Base-by-base conservation (phyloP, 805 yeast species). In the Clavispora phyllophila region DNA sequence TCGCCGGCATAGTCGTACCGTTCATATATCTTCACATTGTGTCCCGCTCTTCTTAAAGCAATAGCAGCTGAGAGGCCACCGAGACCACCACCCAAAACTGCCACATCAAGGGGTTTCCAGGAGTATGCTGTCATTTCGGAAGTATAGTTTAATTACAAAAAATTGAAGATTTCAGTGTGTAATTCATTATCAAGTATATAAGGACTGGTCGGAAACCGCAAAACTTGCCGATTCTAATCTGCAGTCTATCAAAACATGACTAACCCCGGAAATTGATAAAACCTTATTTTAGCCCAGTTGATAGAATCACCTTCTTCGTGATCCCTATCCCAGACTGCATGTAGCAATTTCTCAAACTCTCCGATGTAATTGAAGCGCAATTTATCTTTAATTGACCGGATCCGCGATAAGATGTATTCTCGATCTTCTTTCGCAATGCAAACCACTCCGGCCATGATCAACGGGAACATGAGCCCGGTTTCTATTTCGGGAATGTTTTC, bases 231-330 rank as follows among this genome's bases (percentile, higher is more conserved):
- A 23, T 32, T 7, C 4, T 18, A 6, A 10, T 32, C 4, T 32
- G 35, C 35, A 32, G 20, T 9, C 38, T 15, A 25, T 49, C 46
- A 60, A 44, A 61, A 59, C 62, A 59, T 57, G 9, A 60, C 65
- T 33, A 60, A 37, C 13, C 65, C 65, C 9, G 59, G 61, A 38
- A 48, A 60, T 39, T 57, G 54, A 40, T 47, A 58, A 41, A 47
- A 59, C 36, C 63, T 36, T 5, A 60, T 56, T 12, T 57, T 54
- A 14, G 63, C 65, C 65, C 65, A 60, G 36, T 60, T 60, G 14
- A 60, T 62, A 9, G 37, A 17, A 39, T 56, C 53, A 10, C 39
- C 31, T 9, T 34, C 43, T 9, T 38, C 33, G 17, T 36, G 12
- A 37, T 58, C 64, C 19, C 56, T 45, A 14, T 43, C 44, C 65